Evolutionary conservation across 495 filamentous ascomycete species (phyloP).

Genomic region (Trichoderma erinaceum): DNA sequence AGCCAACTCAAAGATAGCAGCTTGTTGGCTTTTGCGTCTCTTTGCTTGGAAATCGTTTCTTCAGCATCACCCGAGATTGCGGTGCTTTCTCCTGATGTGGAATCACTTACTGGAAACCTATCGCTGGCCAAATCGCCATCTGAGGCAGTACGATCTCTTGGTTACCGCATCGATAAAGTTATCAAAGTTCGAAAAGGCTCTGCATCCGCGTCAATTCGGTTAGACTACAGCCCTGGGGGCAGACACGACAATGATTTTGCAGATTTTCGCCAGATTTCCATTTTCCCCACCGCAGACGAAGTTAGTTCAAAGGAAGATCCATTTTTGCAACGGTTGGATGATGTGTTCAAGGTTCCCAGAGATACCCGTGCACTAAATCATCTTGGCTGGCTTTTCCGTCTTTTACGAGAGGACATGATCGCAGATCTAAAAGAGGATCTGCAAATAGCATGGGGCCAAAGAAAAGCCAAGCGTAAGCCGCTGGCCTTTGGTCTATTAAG

Average conservation of each 20-base stretch:
- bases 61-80: slow-evolving; percentile 29
- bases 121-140: slow-evolving; percentile 30
- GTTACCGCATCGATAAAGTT: slow-evolving; percentile 27
- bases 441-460: slow-evolving; percentile 41
- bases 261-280: slow-evolving; percentile 55
- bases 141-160: slow-evolving; percentile 25
- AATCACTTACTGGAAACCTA: slow-evolving; percentile 25
- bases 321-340: slow-evolving; percentile 50
- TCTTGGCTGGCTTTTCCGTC: slow-evolving; percentile 73
- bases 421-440: slow-evolving; percentile 58
- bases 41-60: slow-evolving; percentile 51
- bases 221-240: slow-evolving; percentile 49
- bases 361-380: slow-evolving; percentile 45
- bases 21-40: slow-evolving; percentile 51
- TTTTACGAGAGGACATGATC: slow-evolving; percentile 70
- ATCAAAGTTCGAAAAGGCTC: not conserved
- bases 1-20: slow-evolving; percentile 34
- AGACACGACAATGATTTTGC: slow-evolving; percentile 72
- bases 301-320: slow-evolving; percentile 51
- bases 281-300: slow-evolving; percentile 66
- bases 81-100: slow-evolving; percentile 29
- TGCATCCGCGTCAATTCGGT: slow-evolving; percentile 20
- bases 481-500: slow-evolving; percentile 20
- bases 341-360: slow-evolving; percentile 29
- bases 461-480: slow-evolving; percentile 27